Conservation (phyloP, 2,329 filamentous ascomycete genomes). For the Colletotrichum cuscutae region DNA sequence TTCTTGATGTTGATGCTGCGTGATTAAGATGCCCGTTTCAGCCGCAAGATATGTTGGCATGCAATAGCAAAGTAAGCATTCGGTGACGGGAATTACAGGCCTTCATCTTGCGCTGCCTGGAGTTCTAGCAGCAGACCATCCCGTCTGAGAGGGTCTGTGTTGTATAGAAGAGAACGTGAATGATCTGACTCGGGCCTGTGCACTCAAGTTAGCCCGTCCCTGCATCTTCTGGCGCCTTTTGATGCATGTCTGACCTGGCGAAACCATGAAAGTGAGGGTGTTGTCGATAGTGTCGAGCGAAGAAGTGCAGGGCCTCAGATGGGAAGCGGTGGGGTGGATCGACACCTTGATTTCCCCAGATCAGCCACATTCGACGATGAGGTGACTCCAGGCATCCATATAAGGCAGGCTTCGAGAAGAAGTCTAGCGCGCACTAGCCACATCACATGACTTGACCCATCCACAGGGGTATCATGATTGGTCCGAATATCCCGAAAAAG, state of each 20-base stretch:
- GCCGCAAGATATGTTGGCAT: not conserved
- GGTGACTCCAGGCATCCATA: conserved; percentile 2
- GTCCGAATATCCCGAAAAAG: rapidly evolving
- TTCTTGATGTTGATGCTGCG: not conserved
- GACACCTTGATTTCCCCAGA: conserved; percentile 6
- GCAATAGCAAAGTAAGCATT: not conserved
- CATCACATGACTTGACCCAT: not conserved
- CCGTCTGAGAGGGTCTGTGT: no score
- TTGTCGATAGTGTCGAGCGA: not conserved
- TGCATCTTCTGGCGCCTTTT: not conserved
- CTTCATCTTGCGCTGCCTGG: not conserved
- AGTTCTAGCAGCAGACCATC: not conserved
- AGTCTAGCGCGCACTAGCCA: not conserved
- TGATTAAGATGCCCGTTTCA: not conserved
- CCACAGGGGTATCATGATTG: not conserved
- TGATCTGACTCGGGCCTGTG: not conserved
- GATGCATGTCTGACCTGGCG: not conserved
- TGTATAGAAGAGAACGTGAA: not conserved
- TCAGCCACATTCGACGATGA: not conserved
- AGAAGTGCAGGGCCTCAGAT: conserved; percentile 3
- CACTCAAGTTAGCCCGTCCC: not conserved
- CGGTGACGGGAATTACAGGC: not conserved
- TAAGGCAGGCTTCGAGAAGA: conserved; percentile 31
- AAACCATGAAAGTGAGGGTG: not conserved
- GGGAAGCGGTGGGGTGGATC: not conserved